Conservation (phyloP, 2,329 filamentous ascomycete genomes). For the Ophiognomonia clavigignenti-juglandacearum region DNA sequence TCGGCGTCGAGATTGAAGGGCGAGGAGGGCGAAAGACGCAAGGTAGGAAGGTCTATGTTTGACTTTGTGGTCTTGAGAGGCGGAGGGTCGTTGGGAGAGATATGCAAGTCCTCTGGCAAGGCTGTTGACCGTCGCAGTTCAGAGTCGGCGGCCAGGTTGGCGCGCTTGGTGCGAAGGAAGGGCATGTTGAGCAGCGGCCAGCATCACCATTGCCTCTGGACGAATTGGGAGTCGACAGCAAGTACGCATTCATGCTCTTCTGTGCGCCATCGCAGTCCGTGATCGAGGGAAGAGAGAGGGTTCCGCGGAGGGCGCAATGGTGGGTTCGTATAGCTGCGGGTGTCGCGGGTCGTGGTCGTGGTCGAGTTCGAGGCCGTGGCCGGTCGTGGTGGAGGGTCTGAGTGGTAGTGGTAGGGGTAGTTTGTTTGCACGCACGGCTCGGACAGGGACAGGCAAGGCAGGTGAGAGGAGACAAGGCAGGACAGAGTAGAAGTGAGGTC, state of each 20-base stretch:
- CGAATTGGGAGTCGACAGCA: constrained; percentile 2
- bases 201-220: constrained; percentile 14
- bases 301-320: background rate
- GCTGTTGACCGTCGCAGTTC: constrained; percentile 52
- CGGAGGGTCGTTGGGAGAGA: constrained; percentile 19
- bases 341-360: background rate
- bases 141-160: constrained; percentile 54
- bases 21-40: constrained; percentile 18
- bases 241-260: constrained; percentile 13
- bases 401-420: too few species aligned
- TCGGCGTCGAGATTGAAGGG: constrained; percentile 21
- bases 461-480: too few species aligned
- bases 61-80: constrained; percentile 13
- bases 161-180: constrained; percentile 54
- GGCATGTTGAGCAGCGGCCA: constrained; percentile 40
- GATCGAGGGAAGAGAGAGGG: background rate
- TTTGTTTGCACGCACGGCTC: background rate
- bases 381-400: too few species aligned
- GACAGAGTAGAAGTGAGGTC: too few species aligned
- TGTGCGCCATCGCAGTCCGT: constrained; percentile 11
- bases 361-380: background rate
- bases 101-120: constrained; percentile 25
- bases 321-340: background rate
- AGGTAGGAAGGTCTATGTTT: constrained; percentile 11
- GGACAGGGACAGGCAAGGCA: constrained; percentile 3